phyloP scores from a whole-genome alignment of 805 yeast genomes.

The Metschnikowia continentalis region DNA sequence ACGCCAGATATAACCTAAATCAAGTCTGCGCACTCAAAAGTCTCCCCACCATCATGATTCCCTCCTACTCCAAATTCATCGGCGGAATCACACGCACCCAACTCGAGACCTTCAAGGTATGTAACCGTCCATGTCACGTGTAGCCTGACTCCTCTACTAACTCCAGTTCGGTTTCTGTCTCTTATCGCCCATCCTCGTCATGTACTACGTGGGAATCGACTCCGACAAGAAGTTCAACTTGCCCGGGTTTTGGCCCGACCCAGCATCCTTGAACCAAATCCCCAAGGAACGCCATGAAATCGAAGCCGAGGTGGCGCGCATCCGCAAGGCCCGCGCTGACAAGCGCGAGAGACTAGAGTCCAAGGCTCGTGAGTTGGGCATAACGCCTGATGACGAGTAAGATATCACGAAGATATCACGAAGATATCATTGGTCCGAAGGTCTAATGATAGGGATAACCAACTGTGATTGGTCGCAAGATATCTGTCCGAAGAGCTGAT shows the following conservation, averaged over 20 bases:
- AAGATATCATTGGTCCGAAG: too few relatives aligned
- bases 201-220: constrained; percentile 90
- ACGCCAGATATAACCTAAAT: not conserved
- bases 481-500: too few relatives aligned
- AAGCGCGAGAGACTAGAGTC: constrained; percentile 72
- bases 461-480: too few relatives aligned
- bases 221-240: constrained; percentile 85
- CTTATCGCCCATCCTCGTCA: constrained; percentile 81
- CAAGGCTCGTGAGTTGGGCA: constrained; percentile 65
- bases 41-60: constrained; percentile 6
- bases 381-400: constrained; percentile 35
- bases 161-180: constrained; percentile 74
- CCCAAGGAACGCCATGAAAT: constrained; percentile 93
- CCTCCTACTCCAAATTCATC: constrained; percentile 28
- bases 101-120: constrained; percentile 42
- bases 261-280: constrained; percentile 80
- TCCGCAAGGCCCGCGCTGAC: constrained; percentile 69
- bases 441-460: too few relatives aligned
- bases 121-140: constrained; percentile 11
- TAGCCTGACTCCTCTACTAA: constrained; percentile 4
- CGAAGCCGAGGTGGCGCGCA: constrained; percentile 84
- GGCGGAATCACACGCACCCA: constrained; percentile 40
- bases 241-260: constrained; percentile 97
- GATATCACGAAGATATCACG: not conserved
- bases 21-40: not conserved